A percentile compares a stretch with the other conserved stretches of the same genome.
Conservation (phyloP, 495 filamentous ascomycete genomes). For the Stereocaulon alpinum region DNA sequence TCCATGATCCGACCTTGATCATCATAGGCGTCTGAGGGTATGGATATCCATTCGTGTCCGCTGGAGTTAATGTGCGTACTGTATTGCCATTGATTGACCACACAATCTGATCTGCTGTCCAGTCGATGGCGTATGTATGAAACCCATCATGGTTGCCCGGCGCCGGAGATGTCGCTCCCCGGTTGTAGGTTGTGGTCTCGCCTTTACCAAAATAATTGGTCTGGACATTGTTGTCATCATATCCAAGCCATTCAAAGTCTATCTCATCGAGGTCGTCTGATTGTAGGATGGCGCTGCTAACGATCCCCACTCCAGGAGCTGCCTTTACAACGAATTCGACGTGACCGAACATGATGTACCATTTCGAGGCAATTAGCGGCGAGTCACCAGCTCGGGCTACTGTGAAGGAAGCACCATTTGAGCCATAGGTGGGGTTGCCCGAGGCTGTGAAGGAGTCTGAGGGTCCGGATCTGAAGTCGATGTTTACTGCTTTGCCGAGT, state of each 20-base stretch:
- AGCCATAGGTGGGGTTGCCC: conserved; percentile 58
- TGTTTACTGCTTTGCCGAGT: conserved; percentile 63
- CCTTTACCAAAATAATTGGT: conserved; percentile 89
- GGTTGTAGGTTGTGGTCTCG: conserved; percentile 52
- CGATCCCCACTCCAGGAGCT: conserved; percentile 52
- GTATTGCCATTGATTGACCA: conserved; percentile 63
- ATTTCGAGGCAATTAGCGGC: conserved; percentile 65
- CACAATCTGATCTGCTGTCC: conserved; percentile 60
- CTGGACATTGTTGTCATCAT: conserved; percentile 49
- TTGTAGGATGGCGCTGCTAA: conserved; percentile 69
- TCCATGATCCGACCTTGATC: conserved; percentile 76
- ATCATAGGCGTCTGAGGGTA: conserved; percentile 86
- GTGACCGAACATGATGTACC: conserved; percentile 65
- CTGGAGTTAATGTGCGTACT: conserved; percentile 56
- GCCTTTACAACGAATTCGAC: conserved; percentile 50
- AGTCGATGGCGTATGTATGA: conserved; percentile 78
- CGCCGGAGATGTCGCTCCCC: conserved; percentile 48
- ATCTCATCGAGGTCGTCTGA: conserved; percentile 85
- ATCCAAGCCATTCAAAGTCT: conserved; percentile 79
- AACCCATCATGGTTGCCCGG: conserved; percentile 43
- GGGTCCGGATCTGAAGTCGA: conserved; percentile 68
- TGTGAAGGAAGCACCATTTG: conserved; percentile 74
- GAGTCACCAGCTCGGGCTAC: conserved; percentile 72
- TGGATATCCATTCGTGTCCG: conserved; percentile 51
- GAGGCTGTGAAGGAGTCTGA: conserved; percentile 58